Percentiles rank a stretch among this genome's conserved stretches.
phyloP scores from a whole-genome alignment of 2,329 filamentous ascomycete species.

The Mariannaea elegans region DNA sequence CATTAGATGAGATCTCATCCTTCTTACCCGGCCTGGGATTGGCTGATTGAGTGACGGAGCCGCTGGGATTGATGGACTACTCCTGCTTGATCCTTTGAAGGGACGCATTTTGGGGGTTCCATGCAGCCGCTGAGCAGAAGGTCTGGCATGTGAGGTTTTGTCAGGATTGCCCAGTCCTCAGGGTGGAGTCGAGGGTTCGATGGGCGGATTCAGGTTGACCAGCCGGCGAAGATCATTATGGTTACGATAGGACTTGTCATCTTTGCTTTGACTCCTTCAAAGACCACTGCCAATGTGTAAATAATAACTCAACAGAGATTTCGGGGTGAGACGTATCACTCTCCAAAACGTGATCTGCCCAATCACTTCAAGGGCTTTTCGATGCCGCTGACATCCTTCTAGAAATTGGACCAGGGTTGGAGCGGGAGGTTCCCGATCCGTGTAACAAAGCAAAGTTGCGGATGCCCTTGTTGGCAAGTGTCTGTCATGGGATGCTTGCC shows the following conservation, averaged over 20 bases:
- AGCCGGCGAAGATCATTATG: conserved; percentile 21
- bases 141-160: background rate
- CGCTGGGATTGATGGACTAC: conserved; percentile 9
- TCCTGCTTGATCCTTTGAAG: conserved; percentile 2
- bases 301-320: background rate
- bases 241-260: conserved; percentile 30
- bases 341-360: background rate
- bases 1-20: conserved; percentile 4
- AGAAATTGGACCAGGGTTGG: conserved; percentile 21
- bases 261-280: no score
- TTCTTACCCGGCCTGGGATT: conserved; percentile 4
- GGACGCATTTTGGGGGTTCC: background rate
- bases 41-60: conserved; percentile 13
- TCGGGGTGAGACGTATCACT: conserved; percentile 6
- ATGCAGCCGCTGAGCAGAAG: conserved; percentile 7
- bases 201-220: conserved; percentile 22
- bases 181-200: conserved; percentile 34
- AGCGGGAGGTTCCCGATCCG: conserved; percentile 24
- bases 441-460: conserved; percentile 20
- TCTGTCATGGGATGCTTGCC: conserved; percentile 26
- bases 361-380: conserved; percentile 9
- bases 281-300: background rate
- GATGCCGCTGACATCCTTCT: conserved; percentile 21
- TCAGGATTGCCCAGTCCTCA: conserved; percentile 3
- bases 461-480: conserved; percentile 21